Base-by-base conservation (phyloP, 352 stramenopile genomes). In the Pythium volutum region DNA sequence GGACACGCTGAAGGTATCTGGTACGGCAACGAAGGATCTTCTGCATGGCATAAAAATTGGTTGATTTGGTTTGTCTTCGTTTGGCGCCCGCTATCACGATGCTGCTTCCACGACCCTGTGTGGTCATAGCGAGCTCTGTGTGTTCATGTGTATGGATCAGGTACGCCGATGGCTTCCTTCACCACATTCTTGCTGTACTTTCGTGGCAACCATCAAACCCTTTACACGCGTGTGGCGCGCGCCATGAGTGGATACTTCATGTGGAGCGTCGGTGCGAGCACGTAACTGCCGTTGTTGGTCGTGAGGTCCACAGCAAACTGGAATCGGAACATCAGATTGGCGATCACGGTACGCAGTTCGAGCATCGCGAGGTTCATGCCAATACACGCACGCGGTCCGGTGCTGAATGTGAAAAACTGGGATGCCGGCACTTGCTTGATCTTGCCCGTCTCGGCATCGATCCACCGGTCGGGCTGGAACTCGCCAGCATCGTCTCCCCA, bases 351-450 rank as follows among this genome's bases (percentile, higher is more conserved):
- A 1, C 62, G 62, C 25, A 64, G 55, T 67, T 63, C 56, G 15
- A 63, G 36, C 34, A 54, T 56, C 46, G 56, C 46, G 18, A 63
- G 56, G 36, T 56, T 87, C 66, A 71, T 72, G 5, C 78, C 78
- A 22, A 87, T 57, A 43, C 78, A 88, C 9, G 69, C 64, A n/a
- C 78, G 74, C 0, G 67, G 71, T 10, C 77, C 78, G 0, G 70
- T 69, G 26, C 75, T 52, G 55, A 88, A 87, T 15, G 42, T 65
- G 20, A 73, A 71, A 38, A 81, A 81, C 43, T 70, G 64, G 51
- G 61, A 60, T 8, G 56, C 22, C 22, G 62, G 50, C n/a, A 63
- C 48, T 5, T 64, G 48, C 11, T 58, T 55, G 20, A 62, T 42
- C 45, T 66, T 59, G 26, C 39, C 29, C 1, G 52, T 67, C 1